Base-by-base conservation (phyloP, 345 rosid species). In the Gossypium sturtianum region DNA sequence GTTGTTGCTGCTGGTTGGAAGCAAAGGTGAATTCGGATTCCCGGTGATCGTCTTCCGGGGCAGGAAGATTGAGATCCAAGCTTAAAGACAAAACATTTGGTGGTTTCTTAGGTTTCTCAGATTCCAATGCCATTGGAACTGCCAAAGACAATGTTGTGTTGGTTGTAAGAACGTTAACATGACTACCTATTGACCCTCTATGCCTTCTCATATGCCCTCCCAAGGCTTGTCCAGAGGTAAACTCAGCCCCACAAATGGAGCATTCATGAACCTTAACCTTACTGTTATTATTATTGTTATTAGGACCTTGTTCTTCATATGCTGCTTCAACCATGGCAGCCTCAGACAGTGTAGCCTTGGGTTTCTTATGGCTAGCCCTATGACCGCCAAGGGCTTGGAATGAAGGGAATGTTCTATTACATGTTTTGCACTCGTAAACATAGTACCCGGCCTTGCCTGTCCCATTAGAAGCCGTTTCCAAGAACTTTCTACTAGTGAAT, bases 121-220 rank as follows among this genome's bases (percentile, higher is more conserved):
- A 66, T 73, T 75, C 83, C 64, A 77, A 72, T 52, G 86, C 81
- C 82, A 79, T 76, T 51, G 89, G 83, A 12, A 48, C 75, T 13
- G 90, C 79, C 78, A 86, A 81, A 17, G 86, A 80, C 80, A 86
- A 80, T 66, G 76, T 76, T 27, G 89, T 78, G 70, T 38, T 65
- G 1, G 83, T 75, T 10, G 78, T 70, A 27, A 72, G 70, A 2
- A 70, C 63, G 1, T 75, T 79, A 49, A 64, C 68, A 41, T 64
- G 78, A 0, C 66, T 44, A 56, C 76, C 79, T 4, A 70, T 56
- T 3, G 93, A 83, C 2, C 87, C 83, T 67, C 97, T 80, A 66
- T 96, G 99, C 76, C 99, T 82, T 82, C 99, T 79, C 99, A 96
- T 96, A 72, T 96, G 99, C 19, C 99, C 99, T 3, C 99, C 99